Evolutionary conservation across 1,284 basidiomycete species (phyloP), one percentile per base, ranked within the genome.

Genomic region (Butyriboletus appendiculatus): DNA sequence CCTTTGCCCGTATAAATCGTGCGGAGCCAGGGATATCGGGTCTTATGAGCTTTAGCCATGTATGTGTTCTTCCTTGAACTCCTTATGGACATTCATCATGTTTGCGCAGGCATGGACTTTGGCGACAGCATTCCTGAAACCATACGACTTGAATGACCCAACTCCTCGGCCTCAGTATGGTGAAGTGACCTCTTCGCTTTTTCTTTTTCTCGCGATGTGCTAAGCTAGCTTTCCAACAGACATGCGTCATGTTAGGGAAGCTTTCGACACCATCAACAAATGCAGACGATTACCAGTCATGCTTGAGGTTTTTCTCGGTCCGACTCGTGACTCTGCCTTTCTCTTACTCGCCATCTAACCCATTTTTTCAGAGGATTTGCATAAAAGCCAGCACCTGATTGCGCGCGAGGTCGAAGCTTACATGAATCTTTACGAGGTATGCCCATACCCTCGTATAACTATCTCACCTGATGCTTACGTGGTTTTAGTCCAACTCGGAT

Each of bases 281-380:
- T 77, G 78, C 45, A 77, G 81, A 59, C 78, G 81, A 68, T 66
- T 89, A 22, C 80, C 85, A 10, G 76, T 80, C 45, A 71, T 89
- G 51, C 69, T 90, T 28, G 88, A 90, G 63, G 79, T 78, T 11
- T 88, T 87, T 64, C 75, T 87, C 35, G 84, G 87, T 87, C 48
- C 52, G 81, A 63, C 35, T 12, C 14, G 8, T 42, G 11, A 5
- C 24, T 34, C 47, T 11, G 20, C 47, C 15, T 18, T 26, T 34
- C 12, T 42, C 24, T 46, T 32, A n/a, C 33, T 35, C 28, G 24
- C 22, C 9, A 24, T 37, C 33, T 62, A 30, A 62, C 26, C 33
- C 39, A 24, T 35, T 14, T 20, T 45, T 26, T 46, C 53, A 90
- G 89, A 90, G 65, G 79, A 85, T 58, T 72, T 92, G 61, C 77